Evolutionary conservation across 148 eudicot species (phyloP).

Genomic region (Silene conica): DNA sequence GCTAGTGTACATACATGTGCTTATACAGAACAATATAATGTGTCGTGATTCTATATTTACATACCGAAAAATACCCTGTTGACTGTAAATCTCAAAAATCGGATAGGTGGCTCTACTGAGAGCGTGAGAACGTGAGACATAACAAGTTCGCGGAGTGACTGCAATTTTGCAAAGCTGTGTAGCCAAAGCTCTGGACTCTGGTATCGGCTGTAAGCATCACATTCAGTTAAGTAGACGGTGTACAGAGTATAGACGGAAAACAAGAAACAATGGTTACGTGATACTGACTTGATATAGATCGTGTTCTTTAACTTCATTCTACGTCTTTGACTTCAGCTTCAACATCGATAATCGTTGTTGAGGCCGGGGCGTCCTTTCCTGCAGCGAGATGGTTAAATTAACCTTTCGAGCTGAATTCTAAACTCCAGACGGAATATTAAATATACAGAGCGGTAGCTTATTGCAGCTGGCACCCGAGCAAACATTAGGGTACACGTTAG

Average conservation of each 20-base stretch:
- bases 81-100: neutral
- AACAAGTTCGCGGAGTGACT: no score
- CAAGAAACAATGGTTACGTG: neutral
- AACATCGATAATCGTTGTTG: constrained; percentile 54
- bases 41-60: neutral
- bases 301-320: constrained; percentile 36
- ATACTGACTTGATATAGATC: neutral
- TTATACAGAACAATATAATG: neutral
- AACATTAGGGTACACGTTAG: no score
- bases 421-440: no score
- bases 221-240: no score
- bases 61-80: neutral
- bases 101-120: neutral
- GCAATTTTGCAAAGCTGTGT: neutral
- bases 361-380: constrained; percentile 49
- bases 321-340: constrained; percentile 83
- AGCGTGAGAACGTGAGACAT: no score
- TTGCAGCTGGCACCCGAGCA: no score
- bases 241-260: no score
- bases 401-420: neutral
- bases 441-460: no score
- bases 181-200: neutral
- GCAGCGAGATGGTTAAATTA: constrained; percentile 10
- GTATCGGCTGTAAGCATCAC: neutral
- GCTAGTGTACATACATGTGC: no score